phyloP scores from a whole-genome alignment of 1,284 basidiomycete genomes.

The Leccinum griseonigrum region DNA sequence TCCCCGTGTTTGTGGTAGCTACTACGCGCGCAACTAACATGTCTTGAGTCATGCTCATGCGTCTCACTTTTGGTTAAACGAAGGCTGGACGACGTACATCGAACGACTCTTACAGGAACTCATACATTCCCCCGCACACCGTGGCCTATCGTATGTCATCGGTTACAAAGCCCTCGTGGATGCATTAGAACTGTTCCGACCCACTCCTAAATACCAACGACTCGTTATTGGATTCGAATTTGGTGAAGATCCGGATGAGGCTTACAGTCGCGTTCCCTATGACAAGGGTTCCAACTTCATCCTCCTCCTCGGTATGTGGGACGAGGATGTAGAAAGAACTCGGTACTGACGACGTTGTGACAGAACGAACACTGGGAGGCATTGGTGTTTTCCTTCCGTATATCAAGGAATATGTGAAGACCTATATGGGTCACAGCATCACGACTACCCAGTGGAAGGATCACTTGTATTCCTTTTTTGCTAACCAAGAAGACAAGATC shows the following conservation, averaged over 20 bases:
- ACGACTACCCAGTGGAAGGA: slow-evolving; percentile 86
- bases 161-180: slow-evolving; percentile 75
- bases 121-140: slow-evolving; percentile 75
- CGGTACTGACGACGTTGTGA: not conserved
- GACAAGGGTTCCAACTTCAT: slow-evolving; percentile 32
- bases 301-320: slow-evolving; percentile 53
- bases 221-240: slow-evolving; percentile 80
- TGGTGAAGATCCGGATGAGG: slow-evolving; percentile 77
- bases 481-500: slow-evolving; percentile 60
- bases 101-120: slow-evolving; percentile 81
- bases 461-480: slow-evolving; percentile 84
- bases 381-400: slow-evolving; percentile 84
- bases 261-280: slow-evolving; percentile 31
- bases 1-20: slow-evolving; percentile 6
- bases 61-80: slow-evolving; percentile 91
- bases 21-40: slow-evolving; percentile 13
- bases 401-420: slow-evolving; percentile 75
- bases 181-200: slow-evolving; percentile 62
- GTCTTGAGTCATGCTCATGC: slow-evolving; percentile 61
- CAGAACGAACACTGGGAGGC: slow-evolving; percentile 84
- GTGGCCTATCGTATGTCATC: slow-evolving; percentile 80
- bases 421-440: slow-evolving; percentile 83
- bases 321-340: not conserved
- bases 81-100: slow-evolving; percentile 94
- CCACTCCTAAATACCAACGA: slow-evolving; percentile 76